phyloP scores from a whole-genome alignment of 176 grass and related monocot species.

The Carex scoparia region DNA sequence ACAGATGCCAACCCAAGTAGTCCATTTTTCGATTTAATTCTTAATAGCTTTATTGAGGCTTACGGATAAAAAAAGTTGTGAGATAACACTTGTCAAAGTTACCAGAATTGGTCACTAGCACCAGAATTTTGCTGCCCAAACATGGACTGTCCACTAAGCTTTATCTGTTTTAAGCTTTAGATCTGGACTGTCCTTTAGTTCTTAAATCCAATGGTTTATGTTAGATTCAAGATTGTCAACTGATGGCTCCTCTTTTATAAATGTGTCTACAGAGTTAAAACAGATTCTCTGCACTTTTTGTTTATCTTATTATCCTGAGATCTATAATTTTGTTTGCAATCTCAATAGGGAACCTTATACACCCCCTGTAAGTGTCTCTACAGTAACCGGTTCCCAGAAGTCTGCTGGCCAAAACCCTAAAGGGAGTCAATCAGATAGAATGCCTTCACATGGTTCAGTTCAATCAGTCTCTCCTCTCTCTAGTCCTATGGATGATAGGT shows the following conservation, averaged over 20 bases:
- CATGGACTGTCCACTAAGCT: background rate
- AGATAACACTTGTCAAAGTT: background rate
- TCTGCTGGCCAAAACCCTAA: background rate
- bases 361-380: background rate
- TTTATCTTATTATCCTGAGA: background rate
- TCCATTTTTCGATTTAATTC: slow-evolving; percentile 8
- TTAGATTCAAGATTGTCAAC: background rate
- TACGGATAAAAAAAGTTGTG: background rate
- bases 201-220: background rate
- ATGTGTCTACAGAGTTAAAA: background rate
- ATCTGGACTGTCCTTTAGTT: background rate
- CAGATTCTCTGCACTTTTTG: background rate
- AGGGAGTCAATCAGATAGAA: background rate
- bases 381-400: background rate
- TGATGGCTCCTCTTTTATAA: background rate
- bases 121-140: background rate
- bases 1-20: background rate
- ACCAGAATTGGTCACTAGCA: background rate
- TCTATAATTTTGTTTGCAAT: background rate
- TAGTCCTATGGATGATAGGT: background rate
- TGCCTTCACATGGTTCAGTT: background rate
- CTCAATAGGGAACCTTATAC: slow-evolving; percentile 3
- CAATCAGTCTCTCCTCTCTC: background rate
- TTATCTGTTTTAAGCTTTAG: background rate
- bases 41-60: background rate